Percentiles rank a stretch among this genome's conserved stretches.
Evolutionary conservation across 345 rosid species (phyloP).

Genomic region (Odontarrhena argentea): DNA sequence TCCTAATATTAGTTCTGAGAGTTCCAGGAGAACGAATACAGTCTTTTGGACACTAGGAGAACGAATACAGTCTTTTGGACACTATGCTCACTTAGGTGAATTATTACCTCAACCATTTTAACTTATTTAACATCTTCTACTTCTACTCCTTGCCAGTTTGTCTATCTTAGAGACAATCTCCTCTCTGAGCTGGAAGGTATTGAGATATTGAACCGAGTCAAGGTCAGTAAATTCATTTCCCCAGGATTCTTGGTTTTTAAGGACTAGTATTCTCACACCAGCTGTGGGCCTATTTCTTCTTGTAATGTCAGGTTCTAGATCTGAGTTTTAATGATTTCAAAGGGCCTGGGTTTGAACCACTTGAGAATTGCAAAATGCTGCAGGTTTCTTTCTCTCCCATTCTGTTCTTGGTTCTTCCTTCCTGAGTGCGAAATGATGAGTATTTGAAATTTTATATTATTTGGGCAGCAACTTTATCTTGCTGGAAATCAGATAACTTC

Average conservation of each 20-base stretch:
- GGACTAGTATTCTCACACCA: constrained; percentile 10
- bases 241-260: constrained; percentile 3
- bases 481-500: constrained; percentile 98
- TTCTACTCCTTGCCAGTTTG: constrained; percentile 69
- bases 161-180: constrained; percentile 95
- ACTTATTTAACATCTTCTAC: constrained; percentile 4
- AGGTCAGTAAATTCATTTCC: constrained; percentile 58
- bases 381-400: constrained; percentile 61
- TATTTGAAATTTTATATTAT: constrained; percentile 38
- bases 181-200: constrained; percentile 83
- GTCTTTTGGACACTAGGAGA: no score
- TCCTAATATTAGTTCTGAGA: background rate
- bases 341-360: constrained; percentile 99
- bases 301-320: constrained; percentile 78
- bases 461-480: constrained; percentile 89
- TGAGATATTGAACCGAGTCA: constrained; percentile 88
- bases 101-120: background rate
- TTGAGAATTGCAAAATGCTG: constrained; percentile 82
- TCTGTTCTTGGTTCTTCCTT: constrained; percentile 20
- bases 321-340: constrained; percentile 98
- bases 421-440: constrained; percentile 11
- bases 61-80: background rate
- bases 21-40: background rate
- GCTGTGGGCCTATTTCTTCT: constrained; percentile 7
- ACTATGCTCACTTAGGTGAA: constrained; percentile 5